Conservation (phyloP, 495 filamentous ascomycete species). For the Poronia punctata region DNA sequence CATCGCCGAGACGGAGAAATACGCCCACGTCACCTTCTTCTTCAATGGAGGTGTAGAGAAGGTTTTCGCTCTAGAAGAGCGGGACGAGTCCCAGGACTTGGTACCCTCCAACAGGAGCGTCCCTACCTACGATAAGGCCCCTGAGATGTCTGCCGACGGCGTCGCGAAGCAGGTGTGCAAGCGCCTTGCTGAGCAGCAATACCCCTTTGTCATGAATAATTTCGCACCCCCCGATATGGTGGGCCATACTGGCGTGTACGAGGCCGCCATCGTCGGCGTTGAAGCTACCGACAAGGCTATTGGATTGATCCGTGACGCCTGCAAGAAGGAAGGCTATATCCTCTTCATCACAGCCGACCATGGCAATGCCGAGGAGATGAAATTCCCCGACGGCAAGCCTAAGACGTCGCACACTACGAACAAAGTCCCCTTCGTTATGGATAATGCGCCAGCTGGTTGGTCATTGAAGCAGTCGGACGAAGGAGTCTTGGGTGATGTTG, state of each 20-base stretch:
- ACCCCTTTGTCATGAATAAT: slow-evolving; percentile 99
- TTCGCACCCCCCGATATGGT: slow-evolving; percentile 99
- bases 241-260: slow-evolving; percentile 94
- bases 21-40: slow-evolving; percentile 98
- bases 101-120: slow-evolving; percentile 64
- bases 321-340: slow-evolving; percentile 85
- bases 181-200: slow-evolving; percentile 70
- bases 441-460: slow-evolving; percentile 87
- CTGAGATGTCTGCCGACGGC: slow-evolving; percentile 88
- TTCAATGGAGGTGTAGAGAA: slow-evolving; percentile 99
- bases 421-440: slow-evolving; percentile 96
- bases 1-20: slow-evolving; percentile 97
- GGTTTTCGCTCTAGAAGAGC: slow-evolving; percentile 82
- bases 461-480: slow-evolving; percentile 68
- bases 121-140: slow-evolving; percentile 91
- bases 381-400: slow-evolving; percentile 86
- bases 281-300: slow-evolving; percentile 88
- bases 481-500: slow-evolving; percentile 92
- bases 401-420: slow-evolving; percentile 98
- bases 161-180: slow-evolving; percentile 84
- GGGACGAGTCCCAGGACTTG: slow-evolving; percentile 54
- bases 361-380: slow-evolving; percentile 98
- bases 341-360: slow-evolving; percentile 95
- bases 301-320: slow-evolving; percentile 80
- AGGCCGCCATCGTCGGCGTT: slow-evolving; percentile 85